Evolutionary conservation across 2,329 filamentous ascomycete species (phyloP).

Genomic region (Sporothrix phasma): DNA sequence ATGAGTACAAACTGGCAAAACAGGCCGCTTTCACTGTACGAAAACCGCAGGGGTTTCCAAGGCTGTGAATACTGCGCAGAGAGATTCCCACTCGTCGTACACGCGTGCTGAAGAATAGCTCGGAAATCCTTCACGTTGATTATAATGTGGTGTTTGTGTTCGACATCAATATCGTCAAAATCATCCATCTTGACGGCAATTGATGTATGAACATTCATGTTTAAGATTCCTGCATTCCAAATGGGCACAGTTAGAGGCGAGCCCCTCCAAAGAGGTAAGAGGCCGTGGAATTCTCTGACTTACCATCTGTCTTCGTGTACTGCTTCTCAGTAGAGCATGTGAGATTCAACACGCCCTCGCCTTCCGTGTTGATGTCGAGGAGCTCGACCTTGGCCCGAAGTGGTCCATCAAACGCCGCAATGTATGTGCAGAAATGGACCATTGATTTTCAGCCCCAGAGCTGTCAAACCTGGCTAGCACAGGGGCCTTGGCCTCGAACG

Average conservation of each 20-base stretch:
- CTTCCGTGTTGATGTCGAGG: conserved; percentile 66
- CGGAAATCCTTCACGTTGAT: conserved; percentile 79
- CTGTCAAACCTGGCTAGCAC: conserved; percentile 67
- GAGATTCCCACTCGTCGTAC: conserved; percentile 55
- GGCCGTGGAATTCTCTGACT: not conserved
- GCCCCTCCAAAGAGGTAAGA: too few species aligned
- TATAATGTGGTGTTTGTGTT: conserved; percentile 67
- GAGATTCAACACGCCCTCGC: conserved; percentile 62
- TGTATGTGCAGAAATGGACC: conserved; percentile 61
- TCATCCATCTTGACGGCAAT: conserved; percentile 68
- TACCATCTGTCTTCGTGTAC: conserved; percentile 54
- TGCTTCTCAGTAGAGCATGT: conserved; percentile 73
- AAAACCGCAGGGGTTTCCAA: conserved; percentile 60
- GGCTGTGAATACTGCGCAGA: conserved; percentile 62
- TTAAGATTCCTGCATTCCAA: conserved; percentile 48
- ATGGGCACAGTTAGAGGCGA: not conserved
- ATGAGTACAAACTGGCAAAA: conserved; percentile 71
- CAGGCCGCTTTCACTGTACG: conserved; percentile 58
- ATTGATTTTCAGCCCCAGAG: conserved; percentile 55
- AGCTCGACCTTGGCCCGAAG: conserved; percentile 71
- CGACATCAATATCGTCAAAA: conserved; percentile 64
- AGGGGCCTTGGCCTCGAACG: conserved; percentile 64
- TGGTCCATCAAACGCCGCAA: conserved; percentile 69
- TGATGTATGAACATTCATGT: conserved; percentile 71
- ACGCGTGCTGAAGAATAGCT: conserved; percentile 66